phyloP scores from a whole-genome alignment of 495 filamentous ascomycete species.

The Neurospora terricola region DNA sequence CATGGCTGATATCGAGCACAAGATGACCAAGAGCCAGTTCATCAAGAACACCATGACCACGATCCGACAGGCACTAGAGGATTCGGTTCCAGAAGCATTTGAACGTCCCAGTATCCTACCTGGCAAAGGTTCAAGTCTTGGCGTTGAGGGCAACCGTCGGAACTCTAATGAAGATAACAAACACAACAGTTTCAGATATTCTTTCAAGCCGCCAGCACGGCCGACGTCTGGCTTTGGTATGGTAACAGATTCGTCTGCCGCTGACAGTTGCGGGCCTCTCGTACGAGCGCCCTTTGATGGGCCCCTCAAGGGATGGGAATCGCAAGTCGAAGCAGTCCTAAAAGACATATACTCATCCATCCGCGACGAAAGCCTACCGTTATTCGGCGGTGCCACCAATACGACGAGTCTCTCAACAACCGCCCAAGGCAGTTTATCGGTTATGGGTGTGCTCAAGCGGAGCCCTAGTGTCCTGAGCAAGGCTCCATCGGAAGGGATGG shows the following conservation, averaged over 20 bases:
- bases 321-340: slow-evolving; percentile 77
- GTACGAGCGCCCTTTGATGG: slow-evolving; percentile 74
- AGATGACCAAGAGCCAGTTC: slow-evolving; percentile 92
- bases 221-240: slow-evolving; percentile 32
- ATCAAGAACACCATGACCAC: slow-evolving; percentile 95
- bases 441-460: slow-evolving; percentile 65
- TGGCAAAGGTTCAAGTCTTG: slow-evolving; percentile 22
- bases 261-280: slow-evolving; percentile 50
- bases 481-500: slow-evolving; percentile 63
- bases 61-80: slow-evolving; percentile 62
- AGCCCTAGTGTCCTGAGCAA: slow-evolving; percentile 89
- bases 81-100: slow-evolving; percentile 57
- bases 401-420: slow-evolving; percentile 34
- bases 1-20: slow-evolving; percentile 84
- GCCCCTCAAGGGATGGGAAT: slow-evolving; percentile 72
- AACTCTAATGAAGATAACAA: slow-evolving; percentile 35
- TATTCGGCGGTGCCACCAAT: slow-evolving; percentile 54
- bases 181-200: slow-evolving; percentile 30
- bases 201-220: slow-evolving; percentile 38
- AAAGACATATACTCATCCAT: slow-evolving; percentile 91
- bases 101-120: slow-evolving; percentile 41
- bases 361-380: slow-evolving; percentile 70
- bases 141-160: slow-evolving; percentile 15
- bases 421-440: slow-evolving; percentile 31
- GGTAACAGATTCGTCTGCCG: slow-evolving; percentile 15